These are phyloP conservation scores for Ambrosiella xylebori DNA, from an alignment of 2,329 filamentous ascomycete genomes.

Conservation along the genomic window DNA sequence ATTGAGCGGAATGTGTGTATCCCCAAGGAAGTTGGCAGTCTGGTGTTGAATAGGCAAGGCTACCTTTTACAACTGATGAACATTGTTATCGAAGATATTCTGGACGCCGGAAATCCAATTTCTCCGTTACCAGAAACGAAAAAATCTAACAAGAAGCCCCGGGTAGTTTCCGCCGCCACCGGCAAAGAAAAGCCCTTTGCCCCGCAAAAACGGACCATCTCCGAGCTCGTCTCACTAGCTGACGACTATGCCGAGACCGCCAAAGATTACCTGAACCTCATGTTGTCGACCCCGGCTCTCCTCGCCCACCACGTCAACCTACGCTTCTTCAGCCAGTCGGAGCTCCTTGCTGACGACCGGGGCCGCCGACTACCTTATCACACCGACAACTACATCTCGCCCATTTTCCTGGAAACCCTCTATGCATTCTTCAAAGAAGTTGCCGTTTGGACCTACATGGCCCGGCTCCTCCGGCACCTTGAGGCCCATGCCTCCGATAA, in stretches of 20 bases:
- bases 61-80: slow-evolving; percentile 23
- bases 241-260: slow-evolving; percentile 20
- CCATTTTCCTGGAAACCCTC: slow-evolving; percentile 25
- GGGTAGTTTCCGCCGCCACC: not conserved
- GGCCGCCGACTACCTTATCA: slow-evolving; percentile 22
- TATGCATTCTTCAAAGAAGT: slow-evolving; percentile 21
- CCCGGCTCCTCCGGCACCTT: slow-evolving; percentile 22
- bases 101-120: slow-evolving; percentile 21
- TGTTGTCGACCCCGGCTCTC: slow-evolving; percentile 20
- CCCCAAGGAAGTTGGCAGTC: slow-evolving; percentile 18
- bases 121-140: not conserved
- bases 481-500: slow-evolving; percentile 17
- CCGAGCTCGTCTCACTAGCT: slow-evolving; percentile 19
- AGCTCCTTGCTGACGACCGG: slow-evolving; percentile 28
- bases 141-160: not conserved
- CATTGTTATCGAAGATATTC: slow-evolving; percentile 26
- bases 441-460: slow-evolving; percentile 26
- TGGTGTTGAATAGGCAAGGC: slow-evolving; percentile 25
- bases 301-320: slow-evolving; percentile 21
- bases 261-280: slow-evolving; percentile 21
- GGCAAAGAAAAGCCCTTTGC: slow-evolving; percentile 15
- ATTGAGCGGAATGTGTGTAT: slow-evolving; percentile 16
- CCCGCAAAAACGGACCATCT: slow-evolving; percentile 16
- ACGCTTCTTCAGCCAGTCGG: slow-evolving; percentile 24
- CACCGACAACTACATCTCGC: slow-evolving; percentile 27